A percentile compares a stretch with the other conserved stretches of the same genome.
phyloP scores from a whole-genome alignment of 2,329 filamentous ascomycete genomes.

The Tolypocladium guangdongense region DNA sequence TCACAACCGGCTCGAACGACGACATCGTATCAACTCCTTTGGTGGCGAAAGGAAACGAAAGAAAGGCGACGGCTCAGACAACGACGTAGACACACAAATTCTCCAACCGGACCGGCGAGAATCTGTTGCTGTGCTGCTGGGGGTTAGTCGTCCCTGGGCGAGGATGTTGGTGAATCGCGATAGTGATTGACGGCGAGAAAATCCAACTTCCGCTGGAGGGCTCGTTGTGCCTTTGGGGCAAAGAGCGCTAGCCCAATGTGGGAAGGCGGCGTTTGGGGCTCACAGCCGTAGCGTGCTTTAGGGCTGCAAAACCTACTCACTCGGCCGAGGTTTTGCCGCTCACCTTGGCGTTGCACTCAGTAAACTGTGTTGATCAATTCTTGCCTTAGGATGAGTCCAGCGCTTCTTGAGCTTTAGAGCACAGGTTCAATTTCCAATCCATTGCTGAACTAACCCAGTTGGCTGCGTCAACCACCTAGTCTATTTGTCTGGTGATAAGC shows the following conservation, averaged over 20 bases:
- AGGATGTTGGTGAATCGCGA: constrained; percentile 27
- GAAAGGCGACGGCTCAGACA: constrained; percentile 23
- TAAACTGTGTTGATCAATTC: too few relatives aligned
- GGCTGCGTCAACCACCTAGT: not conserved
- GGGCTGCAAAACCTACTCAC: constrained; percentile 29
- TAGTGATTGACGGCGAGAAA: constrained; percentile 27
- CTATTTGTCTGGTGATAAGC: not conserved
- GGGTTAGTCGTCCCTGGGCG: constrained; percentile 29
- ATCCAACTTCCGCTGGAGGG: constrained; percentile 26
- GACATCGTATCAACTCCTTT: constrained; percentile 45
- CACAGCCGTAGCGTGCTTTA: constrained; percentile 20
- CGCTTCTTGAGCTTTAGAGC: not conserved
- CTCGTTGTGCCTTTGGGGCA: constrained; percentile 28
- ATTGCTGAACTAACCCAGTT: not conserved
- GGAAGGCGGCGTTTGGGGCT: constrained; percentile 18
- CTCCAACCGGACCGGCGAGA: constrained; percentile 26
- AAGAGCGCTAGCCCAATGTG: constrained; percentile 20
- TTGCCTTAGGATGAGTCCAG: too few relatives aligned
- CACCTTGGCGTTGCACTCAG: too few relatives aligned
- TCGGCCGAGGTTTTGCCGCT: constrained; percentile 20
- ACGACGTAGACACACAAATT: constrained; percentile 23
- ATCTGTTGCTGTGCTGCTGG: constrained; percentile 29
- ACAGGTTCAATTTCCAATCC: too few relatives aligned
- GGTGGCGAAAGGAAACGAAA: constrained; percentile 16
- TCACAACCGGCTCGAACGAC: constrained; percentile 61